These are phyloP conservation scores for Melaleuca alternifolia DNA, from an alignment of 345 rosid genomes.

Conservation along the genomic window DNA sequence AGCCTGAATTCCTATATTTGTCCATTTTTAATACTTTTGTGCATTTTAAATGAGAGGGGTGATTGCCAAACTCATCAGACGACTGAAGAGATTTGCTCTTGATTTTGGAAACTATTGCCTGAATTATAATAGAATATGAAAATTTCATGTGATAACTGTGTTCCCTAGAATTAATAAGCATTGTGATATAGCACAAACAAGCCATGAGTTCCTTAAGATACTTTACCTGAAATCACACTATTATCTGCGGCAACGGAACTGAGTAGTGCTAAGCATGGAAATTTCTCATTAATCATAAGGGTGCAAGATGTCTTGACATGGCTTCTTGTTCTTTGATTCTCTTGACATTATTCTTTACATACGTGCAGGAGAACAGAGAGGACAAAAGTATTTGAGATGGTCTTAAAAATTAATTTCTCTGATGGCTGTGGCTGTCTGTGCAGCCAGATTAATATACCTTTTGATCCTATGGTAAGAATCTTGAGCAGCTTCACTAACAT, in stretches of 20 bases:
- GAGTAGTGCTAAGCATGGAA: not conserved
- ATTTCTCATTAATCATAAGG: not conserved
- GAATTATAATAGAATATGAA: not conserved
- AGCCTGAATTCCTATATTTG: not conserved
- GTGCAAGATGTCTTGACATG: not conserved
- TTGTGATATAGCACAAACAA: not conserved
- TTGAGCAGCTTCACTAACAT: not conserved
- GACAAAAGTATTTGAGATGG: slow-evolving; percentile 54
- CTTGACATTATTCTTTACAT: not conserved
- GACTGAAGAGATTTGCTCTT: not conserved
- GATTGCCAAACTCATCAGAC: not conserved
- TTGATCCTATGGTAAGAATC: slow-evolving; percentile 55
- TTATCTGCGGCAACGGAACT: not conserved
- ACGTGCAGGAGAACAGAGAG: slow-evolving; percentile 65
- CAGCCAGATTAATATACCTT: slow-evolving; percentile 58
- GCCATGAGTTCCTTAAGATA: not conserved
- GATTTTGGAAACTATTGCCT: not conserved
- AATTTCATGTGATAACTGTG: not conserved
- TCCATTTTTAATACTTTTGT: not conserved
- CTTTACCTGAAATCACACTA: not conserved
- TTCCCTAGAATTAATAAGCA: not conserved
- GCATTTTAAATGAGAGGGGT: not conserved
- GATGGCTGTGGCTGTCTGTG: slow-evolving; percentile 72
- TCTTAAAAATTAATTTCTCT: slow-evolving; percentile 54
- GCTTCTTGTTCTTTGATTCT: not conserved